Percentiles rank a stretch among this genome's conserved stretches.
phyloP scores from a whole-genome alignment of 768 basidiomycete species.

The Tephrocybe sp. region DNA sequence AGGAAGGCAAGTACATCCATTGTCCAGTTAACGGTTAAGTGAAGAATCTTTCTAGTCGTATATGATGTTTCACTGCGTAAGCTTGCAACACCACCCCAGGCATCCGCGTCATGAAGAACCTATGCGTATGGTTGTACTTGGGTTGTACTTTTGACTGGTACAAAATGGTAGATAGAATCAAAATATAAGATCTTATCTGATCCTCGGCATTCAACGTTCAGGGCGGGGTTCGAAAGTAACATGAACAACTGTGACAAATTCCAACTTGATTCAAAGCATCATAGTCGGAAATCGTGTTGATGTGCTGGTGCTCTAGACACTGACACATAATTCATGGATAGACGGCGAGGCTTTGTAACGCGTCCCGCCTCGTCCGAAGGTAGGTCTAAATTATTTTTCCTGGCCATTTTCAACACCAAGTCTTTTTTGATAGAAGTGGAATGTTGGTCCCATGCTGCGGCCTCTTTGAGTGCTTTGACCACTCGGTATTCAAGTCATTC shows the following conservation, averaged over 20 bases:
- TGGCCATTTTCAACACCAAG: not conserved
- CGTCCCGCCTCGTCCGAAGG: conserved; percentile 81
- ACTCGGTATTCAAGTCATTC: conserved; percentile 49
- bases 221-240: conserved; percentile 17
- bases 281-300: conserved; percentile 17
- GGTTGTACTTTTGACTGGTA: not conserved
- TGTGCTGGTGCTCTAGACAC: conserved; percentile 12
- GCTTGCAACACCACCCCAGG: conserved; percentile 31
- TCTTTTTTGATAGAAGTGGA: conserved; percentile 57
- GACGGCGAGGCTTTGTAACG: conserved; percentile 57
- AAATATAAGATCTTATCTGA: conserved; percentile 12
- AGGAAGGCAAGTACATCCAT: conserved; percentile 59
- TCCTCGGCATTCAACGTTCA: conserved; percentile 8
- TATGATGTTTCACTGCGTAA: conserved; percentile 83
- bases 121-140: not conserved
- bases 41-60: conserved; percentile 51
- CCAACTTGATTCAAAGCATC: conserved; percentile 18
- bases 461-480: conserved; percentile 56
- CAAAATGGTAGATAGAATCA: not conserved
- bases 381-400: conserved; percentile 30
- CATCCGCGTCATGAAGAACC: not conserved
- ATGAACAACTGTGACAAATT: conserved; percentile 13
- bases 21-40: not conserved
- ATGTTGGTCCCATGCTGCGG: conserved; percentile 70
- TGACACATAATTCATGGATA: conserved; percentile 49